Percentiles rank a stretch among this genome's conserved stretches.
phyloP scores from a whole-genome alignment of 2,329 filamentous ascomycete species.

The Dothidotthia symphoricarpi region DNA sequence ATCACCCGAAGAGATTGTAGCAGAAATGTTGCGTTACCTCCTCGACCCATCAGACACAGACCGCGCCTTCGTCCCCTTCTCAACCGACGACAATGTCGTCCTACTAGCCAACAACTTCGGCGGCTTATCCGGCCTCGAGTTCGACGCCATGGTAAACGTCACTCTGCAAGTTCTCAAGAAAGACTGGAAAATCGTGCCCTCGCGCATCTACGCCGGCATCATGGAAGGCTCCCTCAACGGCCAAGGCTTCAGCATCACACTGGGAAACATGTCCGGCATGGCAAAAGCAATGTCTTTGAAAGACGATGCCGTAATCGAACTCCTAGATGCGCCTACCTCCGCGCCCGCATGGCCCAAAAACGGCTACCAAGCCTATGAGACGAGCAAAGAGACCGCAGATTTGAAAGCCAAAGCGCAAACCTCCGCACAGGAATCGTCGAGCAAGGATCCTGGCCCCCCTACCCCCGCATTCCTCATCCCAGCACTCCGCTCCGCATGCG shows the following conservation, averaged over 20 bases:
- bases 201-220: constrained; percentile 49
- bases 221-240: constrained; percentile 57
- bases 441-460: constrained; percentile 27
- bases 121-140: constrained; percentile 49
- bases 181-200: constrained; percentile 51
- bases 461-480: constrained; percentile 44
- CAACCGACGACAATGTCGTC: constrained; percentile 46
- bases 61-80: constrained; percentile 51
- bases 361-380: constrained; percentile 38
- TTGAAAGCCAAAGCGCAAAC: constrained; percentile 34
- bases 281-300: constrained; percentile 43
- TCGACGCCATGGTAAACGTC: constrained; percentile 49
- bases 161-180: constrained; percentile 43
- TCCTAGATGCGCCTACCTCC: constrained; percentile 53
- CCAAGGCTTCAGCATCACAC: constrained; percentile 56
- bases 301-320: constrained; percentile 45
- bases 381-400: constrained; percentile 26
- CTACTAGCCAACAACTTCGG: constrained; percentile 53
- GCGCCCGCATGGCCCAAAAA: constrained; percentile 55
- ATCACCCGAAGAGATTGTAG: constrained; percentile 49
- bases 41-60: constrained; percentile 50
- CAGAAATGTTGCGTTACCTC: constrained; percentile 51
- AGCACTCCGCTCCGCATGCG: constrained; percentile 45
- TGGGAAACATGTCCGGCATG: constrained; percentile 53
- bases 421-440: constrained; percentile 17